A percentile compares a stretch with the other conserved stretches of the same genome.
Evolutionary conservation across 345 rosid species (phyloP).

Genomic region (Turnera subulata): DNA sequence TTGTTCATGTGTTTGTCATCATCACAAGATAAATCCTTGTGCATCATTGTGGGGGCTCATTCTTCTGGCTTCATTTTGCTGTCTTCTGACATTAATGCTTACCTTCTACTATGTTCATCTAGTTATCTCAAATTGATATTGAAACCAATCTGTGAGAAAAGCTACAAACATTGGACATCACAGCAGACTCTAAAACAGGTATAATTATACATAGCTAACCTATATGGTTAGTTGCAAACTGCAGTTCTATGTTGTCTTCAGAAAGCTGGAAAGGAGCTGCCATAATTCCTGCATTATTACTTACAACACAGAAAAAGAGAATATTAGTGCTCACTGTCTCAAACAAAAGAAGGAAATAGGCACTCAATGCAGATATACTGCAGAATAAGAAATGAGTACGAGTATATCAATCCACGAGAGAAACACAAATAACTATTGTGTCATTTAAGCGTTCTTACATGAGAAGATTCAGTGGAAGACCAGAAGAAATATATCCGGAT

Average conservation of each 20-base stretch:
- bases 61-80: no score
- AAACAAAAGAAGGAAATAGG: no score
- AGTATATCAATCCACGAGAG: no score
- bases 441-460: constrained; percentile 22
- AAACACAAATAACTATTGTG: neutral
- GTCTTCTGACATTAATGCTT: no score
- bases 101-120: no score
- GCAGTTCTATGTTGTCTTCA: constrained; percentile 28
- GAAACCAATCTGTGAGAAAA: neutral
- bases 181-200: neutral
- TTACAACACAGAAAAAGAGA: constrained; percentile 9
- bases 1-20: neutral
- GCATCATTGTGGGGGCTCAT: no score
- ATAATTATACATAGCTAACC: constrained; percentile 9
- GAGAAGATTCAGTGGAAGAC: constrained; percentile 40
- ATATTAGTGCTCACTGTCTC: neutral
- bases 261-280: constrained; percentile 32
- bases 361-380: no score
- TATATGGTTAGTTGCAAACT: constrained; percentile 30
- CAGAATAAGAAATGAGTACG: no score
- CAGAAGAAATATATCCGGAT: constrained; percentile 18
- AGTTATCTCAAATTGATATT: neutral
- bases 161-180: neutral
- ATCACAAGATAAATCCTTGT: no score
- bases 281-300: constrained; percentile 37